Conservation (phyloP, 805 yeast species). For the Yueomyces sp. region DNA sequence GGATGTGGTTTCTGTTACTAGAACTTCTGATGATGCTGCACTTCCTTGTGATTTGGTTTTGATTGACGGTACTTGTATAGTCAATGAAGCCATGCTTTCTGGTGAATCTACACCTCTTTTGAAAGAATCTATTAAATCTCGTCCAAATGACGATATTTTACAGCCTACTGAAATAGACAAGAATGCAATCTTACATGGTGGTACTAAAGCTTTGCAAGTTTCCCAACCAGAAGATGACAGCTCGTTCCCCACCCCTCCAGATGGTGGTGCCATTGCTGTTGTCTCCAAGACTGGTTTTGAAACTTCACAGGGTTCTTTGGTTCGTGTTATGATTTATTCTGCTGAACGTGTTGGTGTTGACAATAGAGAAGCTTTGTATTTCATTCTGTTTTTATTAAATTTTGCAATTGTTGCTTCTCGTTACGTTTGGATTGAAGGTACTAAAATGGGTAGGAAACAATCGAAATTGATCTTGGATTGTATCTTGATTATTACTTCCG, state of each 20-base stretch:
- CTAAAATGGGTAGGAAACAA: slow-evolving; percentile 88
- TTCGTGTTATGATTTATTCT: slow-evolving; percentile 93
- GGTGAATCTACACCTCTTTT: slow-evolving; percentile 97
- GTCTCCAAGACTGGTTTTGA: slow-evolving; percentile 96
- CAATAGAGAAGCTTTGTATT: slow-evolving; percentile 84
- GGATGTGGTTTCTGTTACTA: slow-evolving; percentile 73
- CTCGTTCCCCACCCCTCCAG: slow-evolving; percentile 59
- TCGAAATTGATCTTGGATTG: slow-evolving; percentile 90
- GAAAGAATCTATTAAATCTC: slow-evolving; percentile 77
- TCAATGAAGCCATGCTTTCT: slow-evolving; percentile 96
- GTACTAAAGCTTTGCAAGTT: slow-evolving; percentile 91
- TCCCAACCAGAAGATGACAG: slow-evolving; percentile 45
- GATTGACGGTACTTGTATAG: slow-evolving; percentile 83
- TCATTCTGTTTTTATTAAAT: slow-evolving; percentile 74
- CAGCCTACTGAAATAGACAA: slow-evolving; percentile 78
- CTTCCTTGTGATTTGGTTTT: slow-evolving; percentile 87
- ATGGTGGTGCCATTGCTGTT: slow-evolving; percentile 79
- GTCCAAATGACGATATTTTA: slow-evolving; percentile 57
- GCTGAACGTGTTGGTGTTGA: slow-evolving; percentile 95
- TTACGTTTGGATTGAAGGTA: slow-evolving; percentile 98
- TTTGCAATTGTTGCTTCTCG: slow-evolving; percentile 93
- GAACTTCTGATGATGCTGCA: slow-evolving; percentile 86
- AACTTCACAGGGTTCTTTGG: slow-evolving; percentile 94
- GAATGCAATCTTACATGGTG: slow-evolving; percentile 83
- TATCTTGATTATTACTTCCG: slow-evolving; percentile 89